Conservation (phyloP, 129 eudicot genomes). For the Calendula officinalis region DNA sequence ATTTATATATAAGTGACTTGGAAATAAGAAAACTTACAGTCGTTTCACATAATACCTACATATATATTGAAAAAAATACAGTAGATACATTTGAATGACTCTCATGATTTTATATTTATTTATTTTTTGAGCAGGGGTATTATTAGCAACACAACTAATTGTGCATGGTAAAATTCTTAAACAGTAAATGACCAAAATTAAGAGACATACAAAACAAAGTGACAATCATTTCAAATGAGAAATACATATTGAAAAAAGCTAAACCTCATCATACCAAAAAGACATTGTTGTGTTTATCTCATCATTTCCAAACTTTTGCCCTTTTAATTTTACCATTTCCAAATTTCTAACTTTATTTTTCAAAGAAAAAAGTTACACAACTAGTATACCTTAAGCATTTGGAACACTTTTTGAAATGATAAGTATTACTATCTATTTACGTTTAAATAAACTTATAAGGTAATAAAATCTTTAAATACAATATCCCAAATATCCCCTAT, state of each 20-base stretch:
- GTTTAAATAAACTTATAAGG: too few relatives aligned
- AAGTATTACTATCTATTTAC: too few relatives aligned
- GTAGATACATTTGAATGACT: too few relatives aligned
- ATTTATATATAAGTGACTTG: too few relatives aligned
- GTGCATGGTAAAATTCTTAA: constrained; percentile 9
- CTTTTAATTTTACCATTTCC: not conserved
- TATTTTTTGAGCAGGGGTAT: not conserved
- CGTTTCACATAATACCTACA: too few relatives aligned
- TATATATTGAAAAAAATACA: too few relatives aligned
- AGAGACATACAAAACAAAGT: constrained; percentile 12
- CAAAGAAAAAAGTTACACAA: too few relatives aligned
- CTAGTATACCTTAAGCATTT: too few relatives aligned
- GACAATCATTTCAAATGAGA: constrained; percentile 28
- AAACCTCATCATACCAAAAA: constrained; percentile 33
- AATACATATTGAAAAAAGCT: constrained; percentile 19
- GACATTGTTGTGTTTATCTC: constrained; percentile 31
- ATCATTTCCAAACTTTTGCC: constrained; percentile 24
- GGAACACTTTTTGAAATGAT: too few relatives aligned
- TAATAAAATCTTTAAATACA: too few relatives aligned
- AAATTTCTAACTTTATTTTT: not conserved
- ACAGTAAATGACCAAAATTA: constrained; percentile 28
- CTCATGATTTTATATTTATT: not conserved
- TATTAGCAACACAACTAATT: not conserved
- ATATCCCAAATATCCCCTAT: too few relatives aligned
- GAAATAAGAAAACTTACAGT: too few relatives aligned